Evolutionary conservation across 169 alveolate genomes (phyloP).

Genomic region (Cryptosporidium andersoni): DNA sequence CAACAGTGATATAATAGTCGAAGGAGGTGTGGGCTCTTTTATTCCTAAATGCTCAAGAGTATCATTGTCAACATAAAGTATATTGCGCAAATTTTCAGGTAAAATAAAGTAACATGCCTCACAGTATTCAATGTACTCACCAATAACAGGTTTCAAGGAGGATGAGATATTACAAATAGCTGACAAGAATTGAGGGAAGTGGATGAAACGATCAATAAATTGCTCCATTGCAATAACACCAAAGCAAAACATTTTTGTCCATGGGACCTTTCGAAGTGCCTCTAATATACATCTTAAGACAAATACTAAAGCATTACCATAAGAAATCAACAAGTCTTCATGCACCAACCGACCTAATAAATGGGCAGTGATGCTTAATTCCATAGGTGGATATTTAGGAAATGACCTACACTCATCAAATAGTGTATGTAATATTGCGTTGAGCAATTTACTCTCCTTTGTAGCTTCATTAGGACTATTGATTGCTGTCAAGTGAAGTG

Average conservation of each 20-base stretch:
- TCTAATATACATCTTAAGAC: constrained; percentile 78
- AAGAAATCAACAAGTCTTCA: constrained; percentile 68
- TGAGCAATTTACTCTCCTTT: constrained; percentile 7
- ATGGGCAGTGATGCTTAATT: constrained; percentile 84
- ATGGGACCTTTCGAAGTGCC: constrained; percentile 73
- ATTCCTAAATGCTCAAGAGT: background rate
- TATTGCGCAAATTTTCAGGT: constrained; percentile 37
- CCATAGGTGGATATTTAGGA: constrained; percentile 86
- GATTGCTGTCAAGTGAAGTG: constrained; percentile 3
- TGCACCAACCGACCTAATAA: constrained; percentile 79
- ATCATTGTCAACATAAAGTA: constrained; percentile 20
- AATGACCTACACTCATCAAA: constrained; percentile 86
- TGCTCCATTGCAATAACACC: constrained; percentile 78
- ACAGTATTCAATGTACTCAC: constrained; percentile 25
- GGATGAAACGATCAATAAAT: constrained; percentile 47
- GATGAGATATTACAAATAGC: constrained; percentile 64
- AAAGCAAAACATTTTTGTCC: constrained; percentile 75
- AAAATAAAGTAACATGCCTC: constrained; percentile 22
- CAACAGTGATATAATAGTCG: constrained; percentile 2
- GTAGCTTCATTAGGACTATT: background rate
- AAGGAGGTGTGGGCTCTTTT: constrained; percentile 1
- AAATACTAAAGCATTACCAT: constrained; percentile 68
- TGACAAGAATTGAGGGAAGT: constrained; percentile 71
- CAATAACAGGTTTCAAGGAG: constrained; percentile 35
- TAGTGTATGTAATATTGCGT: constrained; percentile 75